Evolutionary conservation across 371 early-diverging fungal species (phyloP), one percentile per base, ranked within the genome.

Genomic region (Scutellospora calospora): DNA sequence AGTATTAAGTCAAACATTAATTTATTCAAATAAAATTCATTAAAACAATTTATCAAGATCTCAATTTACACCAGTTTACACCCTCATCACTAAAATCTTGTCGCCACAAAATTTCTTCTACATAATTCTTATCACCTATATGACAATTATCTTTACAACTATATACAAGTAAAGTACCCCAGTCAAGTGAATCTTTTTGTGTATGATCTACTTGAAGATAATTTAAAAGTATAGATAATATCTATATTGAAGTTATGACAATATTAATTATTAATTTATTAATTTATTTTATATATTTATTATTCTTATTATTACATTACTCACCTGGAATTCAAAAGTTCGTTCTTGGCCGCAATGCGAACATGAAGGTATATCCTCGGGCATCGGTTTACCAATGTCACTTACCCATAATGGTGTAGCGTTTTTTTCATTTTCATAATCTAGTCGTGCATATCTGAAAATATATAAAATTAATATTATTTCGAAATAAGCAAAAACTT

Each of bases 311-410:
- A 38, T 22, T 25, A 57, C 6, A 31, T 51, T 62, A 11, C 27
- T 65, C 83, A 95, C 93, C 88, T 98, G 98, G 83, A 98, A 95
- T 84, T 98, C 99, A 86, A 98, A 97, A 38, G 93, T 90, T 41
- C 98, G 89, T 33, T 87, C 86, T 4, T 88, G 89, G 12, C 91
- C 89, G 82, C 99, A 98, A 55, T 87, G 85, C 9, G 90, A 90
- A 86, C 99, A 98, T 0, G 84, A 78, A 25, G 93, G 91, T 57
- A 97, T 89, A 62, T 91, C 88, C 11, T 79, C 82, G 6, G 51
- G 51, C 4, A 73, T 81, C 5, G 96, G 96, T 79, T 89, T 90
- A 9, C 89, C 90, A 14, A 83, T 75, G 65, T 93, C 93, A 82
- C 94, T 93, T 8, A 95, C 97, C 89, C 92, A 96, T 65, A 98